Conservation (phyloP, 192 early-diverging fungal species). For the Coemansia umbellata region DNA sequence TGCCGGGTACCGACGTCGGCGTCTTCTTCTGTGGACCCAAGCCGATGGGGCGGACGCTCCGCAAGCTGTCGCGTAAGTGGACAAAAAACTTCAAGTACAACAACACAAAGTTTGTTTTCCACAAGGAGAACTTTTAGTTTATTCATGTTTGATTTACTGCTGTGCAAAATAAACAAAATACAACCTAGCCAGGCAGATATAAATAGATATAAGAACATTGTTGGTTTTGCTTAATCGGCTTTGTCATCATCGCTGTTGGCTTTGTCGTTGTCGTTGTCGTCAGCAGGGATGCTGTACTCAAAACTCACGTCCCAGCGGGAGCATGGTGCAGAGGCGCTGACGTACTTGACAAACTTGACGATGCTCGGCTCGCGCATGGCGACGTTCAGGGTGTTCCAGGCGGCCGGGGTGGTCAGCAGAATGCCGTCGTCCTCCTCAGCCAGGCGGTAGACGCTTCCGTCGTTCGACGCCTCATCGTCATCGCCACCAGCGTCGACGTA, state of each 20-base stretch:
- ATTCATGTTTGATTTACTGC: not conserved
- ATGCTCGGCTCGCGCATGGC: slow-evolving; percentile 73
- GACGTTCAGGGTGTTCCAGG: slow-evolving; percentile 62
- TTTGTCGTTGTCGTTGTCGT: not conserved
- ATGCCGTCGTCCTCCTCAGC: slow-evolving; percentile 66
- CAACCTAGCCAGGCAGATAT: no score
- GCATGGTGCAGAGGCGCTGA: slow-evolving; percentile 66
- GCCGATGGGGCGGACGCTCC: slow-evolving; percentile 58
- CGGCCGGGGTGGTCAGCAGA: slow-evolving; percentile 63
- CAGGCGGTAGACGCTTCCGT: slow-evolving; percentile 55
- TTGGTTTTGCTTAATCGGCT: no score
- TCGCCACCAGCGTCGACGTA: slow-evolving; percentile 67
- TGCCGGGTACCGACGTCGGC: slow-evolving; percentile 59
- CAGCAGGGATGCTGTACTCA: not conserved
- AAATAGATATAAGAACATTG: no score
- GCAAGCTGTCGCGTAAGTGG: slow-evolving; percentile 41
- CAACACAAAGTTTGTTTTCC: slow-evolving; percentile 58
- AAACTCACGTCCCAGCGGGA: slow-evolving; percentile 77
- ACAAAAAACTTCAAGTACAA: slow-evolving; percentile 44
- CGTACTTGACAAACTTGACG: slow-evolving; percentile 79
- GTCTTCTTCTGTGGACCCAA: slow-evolving; percentile 84
- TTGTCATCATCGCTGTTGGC: not conserved
- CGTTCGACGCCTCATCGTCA: slow-evolving; percentile 70
- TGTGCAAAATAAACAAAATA: not conserved
- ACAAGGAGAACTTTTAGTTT: slow-evolving; percentile 66